Conservation (phyloP, 2,329 filamentous ascomycete genomes). For the Alternaria brassicae region DNA sequence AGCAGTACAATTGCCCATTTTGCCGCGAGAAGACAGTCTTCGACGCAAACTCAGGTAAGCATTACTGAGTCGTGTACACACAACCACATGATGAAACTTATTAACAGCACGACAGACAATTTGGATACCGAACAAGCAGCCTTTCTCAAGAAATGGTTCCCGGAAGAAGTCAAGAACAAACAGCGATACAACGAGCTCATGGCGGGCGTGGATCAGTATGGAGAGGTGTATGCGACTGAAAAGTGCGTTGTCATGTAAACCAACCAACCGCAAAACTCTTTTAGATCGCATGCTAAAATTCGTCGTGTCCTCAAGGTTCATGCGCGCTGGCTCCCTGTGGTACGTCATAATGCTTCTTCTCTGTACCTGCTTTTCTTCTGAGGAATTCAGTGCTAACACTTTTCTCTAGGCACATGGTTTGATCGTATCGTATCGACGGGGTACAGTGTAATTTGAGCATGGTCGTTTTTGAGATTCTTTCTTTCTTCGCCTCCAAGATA, state of each 20-base stretch:
- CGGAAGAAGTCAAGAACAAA: slow-evolving; percentile 70
- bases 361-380: too few relatives aligned
- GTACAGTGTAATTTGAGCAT: background rate
- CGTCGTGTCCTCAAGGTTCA: slow-evolving; percentile 18
- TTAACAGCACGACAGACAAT: slow-evolving; percentile 59
- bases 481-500: background rate
- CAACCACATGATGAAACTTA: background rate
- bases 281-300: background rate
- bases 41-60: slow-evolving; percentile 69
- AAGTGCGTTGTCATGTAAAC: slow-evolving; percentile 70
- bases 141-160: slow-evolving; percentile 79
- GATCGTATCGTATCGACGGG: background rate
- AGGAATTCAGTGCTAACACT: too few relatives aligned
- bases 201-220: slow-evolving; percentile 75
- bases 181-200: slow-evolving; percentile 75
- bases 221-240: slow-evolving; percentile 65
- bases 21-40: slow-evolving; percentile 77
- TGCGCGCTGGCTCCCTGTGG: slow-evolving; percentile 26
- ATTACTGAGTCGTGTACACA: background rate
- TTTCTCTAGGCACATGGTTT: background rate
- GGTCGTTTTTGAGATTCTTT: background rate
- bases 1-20: slow-evolving; percentile 74
- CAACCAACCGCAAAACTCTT: background rate
- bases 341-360: background rate
- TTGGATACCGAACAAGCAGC: slow-evolving; percentile 72